Evolutionary conservation across 2,329 filamentous ascomycete species (phyloP), one percentile per base, ranked within the genome.

Genomic region (Kalmusia sp.): DNA sequence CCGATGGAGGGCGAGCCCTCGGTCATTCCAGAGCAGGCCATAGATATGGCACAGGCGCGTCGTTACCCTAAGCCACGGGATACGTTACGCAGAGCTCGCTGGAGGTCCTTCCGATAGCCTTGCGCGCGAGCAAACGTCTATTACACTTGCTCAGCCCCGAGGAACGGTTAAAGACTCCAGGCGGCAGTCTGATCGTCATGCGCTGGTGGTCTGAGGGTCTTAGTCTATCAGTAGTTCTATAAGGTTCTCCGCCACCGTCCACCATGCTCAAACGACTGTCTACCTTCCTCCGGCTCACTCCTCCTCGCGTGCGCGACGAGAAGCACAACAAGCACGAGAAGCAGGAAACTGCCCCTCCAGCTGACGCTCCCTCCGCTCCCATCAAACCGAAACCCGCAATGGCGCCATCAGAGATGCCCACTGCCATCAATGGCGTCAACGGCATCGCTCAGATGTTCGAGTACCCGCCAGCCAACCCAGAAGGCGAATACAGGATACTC

Each of bases 371-470:
- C n/a, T 11, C 17, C 38, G 24, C 28, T 6, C 4, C 21, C 12
- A 21, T 37, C 2, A 34, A 40, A 21, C 14, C 37, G 12, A 21
- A 37, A 34, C 37, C 39, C 28, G 25, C 40, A 25, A 72, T 73
- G 70, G 62, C 66, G 22, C 66, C 64, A 31, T 71, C 68, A 14
- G 58, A 59, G 44, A 69, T 68, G 67, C 64, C 68, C 22, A 65
- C 55, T 40, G 55, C 48, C 31, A 48, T 68, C 30, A 64, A 66
- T 38, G 65, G 65, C 38, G 63, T 63, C 49, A 65, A 68, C 40
- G 70, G 69, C 31, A 64, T 67, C 40, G 57, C 58, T 7, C 45
- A 51, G 15, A 59, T 62, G 24, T 69, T 61, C 54, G 64, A 68
- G 2, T 73, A 72, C 43, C 70, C 70, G 3, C 68, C 67, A 24